Percentiles rank a stretch among this genome's conserved stretches.
Conservation (phyloP, 495 filamentous ascomycete species). For the Penicillium angulare region DNA sequence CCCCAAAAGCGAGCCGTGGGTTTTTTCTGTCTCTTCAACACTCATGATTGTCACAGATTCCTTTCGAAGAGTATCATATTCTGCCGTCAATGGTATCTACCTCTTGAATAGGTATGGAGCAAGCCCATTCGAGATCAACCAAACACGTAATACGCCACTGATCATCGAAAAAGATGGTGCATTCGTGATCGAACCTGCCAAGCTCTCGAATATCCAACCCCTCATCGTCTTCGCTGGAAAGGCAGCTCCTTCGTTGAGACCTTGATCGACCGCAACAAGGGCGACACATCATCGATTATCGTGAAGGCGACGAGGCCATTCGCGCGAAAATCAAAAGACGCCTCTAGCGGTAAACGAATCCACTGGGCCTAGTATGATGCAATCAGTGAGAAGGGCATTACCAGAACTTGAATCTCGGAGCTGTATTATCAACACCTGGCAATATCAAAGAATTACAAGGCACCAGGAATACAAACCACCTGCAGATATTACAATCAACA, state of each 20-base stretch:
- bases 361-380: slow-evolving; percentile 62
- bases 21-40: not conserved
- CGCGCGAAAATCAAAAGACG: slow-evolving; percentile 20
- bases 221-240: slow-evolving; percentile 68
- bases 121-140: slow-evolving; percentile 33
- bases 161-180: slow-evolving; percentile 56
- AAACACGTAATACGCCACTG: not conserved
- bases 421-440: no score
- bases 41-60: not conserved
- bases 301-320: slow-evolving; percentile 35
- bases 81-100: slow-evolving; percentile 16
- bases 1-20: no score
- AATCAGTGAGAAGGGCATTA: slow-evolving; percentile 51
- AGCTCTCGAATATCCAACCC: slow-evolving; percentile 68
- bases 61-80: not conserved
- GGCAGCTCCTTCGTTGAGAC: slow-evolving; percentile 52
- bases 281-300: slow-evolving; percentile 75
- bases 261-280: slow-evolving; percentile 61
- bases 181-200: slow-evolving; percentile 66
- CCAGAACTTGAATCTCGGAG: no score
- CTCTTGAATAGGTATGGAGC: slow-evolving; percentile 14
- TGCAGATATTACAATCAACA: not conserved
- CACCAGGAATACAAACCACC: slow-evolving; percentile 46
- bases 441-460: slow-evolving; percentile 6
- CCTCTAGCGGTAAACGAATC: slow-evolving; percentile 14